Conservation (phyloP, 1,139 yeast species). For the Candida sp. region DNA sequence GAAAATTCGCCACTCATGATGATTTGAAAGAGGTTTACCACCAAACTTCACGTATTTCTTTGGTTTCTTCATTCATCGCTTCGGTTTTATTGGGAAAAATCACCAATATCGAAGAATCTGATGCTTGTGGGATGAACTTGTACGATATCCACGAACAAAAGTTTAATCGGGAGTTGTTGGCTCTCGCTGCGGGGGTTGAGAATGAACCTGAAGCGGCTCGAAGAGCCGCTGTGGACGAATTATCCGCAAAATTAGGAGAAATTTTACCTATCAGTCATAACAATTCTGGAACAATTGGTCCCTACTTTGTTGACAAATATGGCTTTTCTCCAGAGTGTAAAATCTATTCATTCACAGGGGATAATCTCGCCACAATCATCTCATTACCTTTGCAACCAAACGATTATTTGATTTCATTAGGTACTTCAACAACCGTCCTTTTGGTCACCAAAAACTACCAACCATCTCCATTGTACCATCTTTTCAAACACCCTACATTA, state of each 20-base stretch:
- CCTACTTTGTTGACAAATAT: conserved; percentile 61
- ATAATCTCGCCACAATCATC: conserved; percentile 84
- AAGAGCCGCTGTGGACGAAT: conserved; percentile 28
- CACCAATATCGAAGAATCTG: conserved; percentile 72
- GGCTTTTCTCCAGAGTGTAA: conserved; percentile 55
- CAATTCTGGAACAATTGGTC: conserved; percentile 43
- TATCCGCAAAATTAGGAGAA: conserved; percentile 48
- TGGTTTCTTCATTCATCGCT: conserved; percentile 79
- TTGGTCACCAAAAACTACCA: conserved; percentile 73
- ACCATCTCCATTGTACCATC: conserved; percentile 81
- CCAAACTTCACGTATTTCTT: conserved; percentile 58
- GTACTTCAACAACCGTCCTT: conserved; percentile 87
- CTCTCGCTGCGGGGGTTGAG: conserved; percentile 51
- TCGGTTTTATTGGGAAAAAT: conserved; percentile 65
- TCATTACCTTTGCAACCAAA: conserved; percentile 74
- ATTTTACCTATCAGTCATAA: conserved; percentile 46
- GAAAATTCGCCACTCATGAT: conserved; percentile 59
- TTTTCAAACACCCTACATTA: conserved; percentile 84
- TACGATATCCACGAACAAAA: conserved; percentile 59
- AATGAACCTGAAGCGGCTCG: conserved; percentile 29
- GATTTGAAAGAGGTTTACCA: conserved; percentile 47
- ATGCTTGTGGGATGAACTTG: conserved; percentile 90
- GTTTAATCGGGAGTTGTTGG: conserved; percentile 52
- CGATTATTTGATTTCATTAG: conserved; percentile 79
- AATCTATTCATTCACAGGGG: conserved; percentile 80